Base-by-base conservation (phyloP, 2,329 filamentous ascomycete species). In the Scytalidium lignicola region DNA sequence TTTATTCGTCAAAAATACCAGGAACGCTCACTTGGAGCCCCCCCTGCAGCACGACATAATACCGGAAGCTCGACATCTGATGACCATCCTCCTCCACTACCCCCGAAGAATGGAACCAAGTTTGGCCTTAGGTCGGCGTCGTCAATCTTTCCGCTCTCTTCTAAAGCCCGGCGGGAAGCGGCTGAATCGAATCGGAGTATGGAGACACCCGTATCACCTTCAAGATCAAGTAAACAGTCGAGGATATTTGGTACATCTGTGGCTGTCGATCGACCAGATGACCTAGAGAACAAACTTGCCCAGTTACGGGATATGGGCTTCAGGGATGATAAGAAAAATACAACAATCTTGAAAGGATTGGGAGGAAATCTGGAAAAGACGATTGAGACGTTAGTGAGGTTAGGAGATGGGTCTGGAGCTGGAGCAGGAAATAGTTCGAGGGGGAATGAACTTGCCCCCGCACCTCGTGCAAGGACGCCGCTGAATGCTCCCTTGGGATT, bases 1-100 rank as follows among this genome's bases (percentile, higher is more conserved):
- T 97, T 92, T 67, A 96, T 99, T 58, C 79, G 92, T 52, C 85
- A 92, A 63, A 99, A 99, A 69, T 99, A 99, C 69, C 83, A 91
- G 64, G 83, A 62, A 20, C 55, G 52, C 85, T 50, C 70, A 74
- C 13, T 74, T 80, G 55, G 71, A 66, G 41, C 70, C 65, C 57
- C 71, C 64, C 28, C 69, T 70, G 52, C 70, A 69, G 17, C 68
- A 64, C 47, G 56, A 40, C 79, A 58, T 23, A 55, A 63, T 44
- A 62, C 61, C 41, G 61, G 61, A 46, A 76, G 73, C 55, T 70
- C 71, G n/a, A 70, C 68, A 44, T 76, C 76, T 12, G 79, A 83
- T 55, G 80, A 84, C 5, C 52, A 58, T 40, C 62, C 58, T 26
- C 78, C 82, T 12, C 82, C 82, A 15, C 79, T 82, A 6, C 67